These are phyloP conservation scores for Camelina hispida DNA, from an alignment of 345 rosid genomes.

Conservation along the genomic window DNA sequence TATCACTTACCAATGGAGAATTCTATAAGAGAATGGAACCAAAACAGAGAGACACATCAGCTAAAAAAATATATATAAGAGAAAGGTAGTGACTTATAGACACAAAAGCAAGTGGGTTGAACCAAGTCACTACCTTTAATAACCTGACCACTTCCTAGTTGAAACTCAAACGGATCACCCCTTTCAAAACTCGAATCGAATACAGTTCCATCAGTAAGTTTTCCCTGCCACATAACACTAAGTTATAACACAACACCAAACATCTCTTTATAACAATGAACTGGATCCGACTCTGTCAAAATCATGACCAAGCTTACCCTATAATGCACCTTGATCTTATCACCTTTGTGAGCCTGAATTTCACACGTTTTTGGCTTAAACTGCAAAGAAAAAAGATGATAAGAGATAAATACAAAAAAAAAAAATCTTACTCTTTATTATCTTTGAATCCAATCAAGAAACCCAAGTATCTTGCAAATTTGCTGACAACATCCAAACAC, in stretches of 20 bases:
- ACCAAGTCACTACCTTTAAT: slow-evolving; percentile 66
- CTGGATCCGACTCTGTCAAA: neutral
- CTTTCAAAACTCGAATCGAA: slow-evolving; percentile 98
- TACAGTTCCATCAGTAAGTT: slow-evolving; percentile 92
- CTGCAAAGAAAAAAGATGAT: slow-evolving; percentile 44
- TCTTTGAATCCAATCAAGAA: neutral
- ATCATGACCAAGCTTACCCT: slow-evolving; percentile 57
- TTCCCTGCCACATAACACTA: slow-evolving; percentile 59
- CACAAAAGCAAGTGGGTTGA: neutral
- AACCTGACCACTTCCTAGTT: slow-evolving; percentile 91
- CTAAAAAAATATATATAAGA: too few relatives aligned
- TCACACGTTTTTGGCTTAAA: slow-evolving; percentile 77
- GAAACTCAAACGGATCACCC: slow-evolving; percentile 91
- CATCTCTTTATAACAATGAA: neutral
- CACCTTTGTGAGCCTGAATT: slow-evolving; percentile 89
- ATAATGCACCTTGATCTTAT: slow-evolving; percentile 82
- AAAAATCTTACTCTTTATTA: neutral
- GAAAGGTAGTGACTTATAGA: too few relatives aligned
- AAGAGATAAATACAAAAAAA: neutral
- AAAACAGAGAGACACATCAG: neutral
- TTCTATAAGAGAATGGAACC: neutral
- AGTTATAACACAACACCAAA: neutral
- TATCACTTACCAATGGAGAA: neutral
- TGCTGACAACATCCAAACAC: neutral
- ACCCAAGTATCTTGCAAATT: neutral